Conservation (phyloP, 352 stramenopile genomes). For the Phytophthora pinifolia region DNA sequence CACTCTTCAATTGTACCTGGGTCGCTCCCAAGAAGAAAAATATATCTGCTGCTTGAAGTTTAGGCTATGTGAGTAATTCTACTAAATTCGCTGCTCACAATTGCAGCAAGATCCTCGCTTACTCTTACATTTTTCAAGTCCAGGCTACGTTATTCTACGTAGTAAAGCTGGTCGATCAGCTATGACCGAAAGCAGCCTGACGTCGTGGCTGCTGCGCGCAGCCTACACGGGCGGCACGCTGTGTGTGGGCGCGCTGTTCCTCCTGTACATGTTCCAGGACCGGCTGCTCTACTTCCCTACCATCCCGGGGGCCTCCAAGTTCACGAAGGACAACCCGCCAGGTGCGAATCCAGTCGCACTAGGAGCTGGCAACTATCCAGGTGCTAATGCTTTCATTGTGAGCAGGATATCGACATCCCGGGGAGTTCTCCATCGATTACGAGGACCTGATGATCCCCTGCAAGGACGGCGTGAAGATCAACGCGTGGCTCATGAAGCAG, state of each 20-base stretch:
- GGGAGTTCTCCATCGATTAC: conserved; percentile 88
- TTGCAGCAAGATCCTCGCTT: too few species aligned
- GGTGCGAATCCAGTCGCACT: conserved; percentile 27
- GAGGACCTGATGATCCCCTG: conserved; percentile 88
- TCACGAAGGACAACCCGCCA: conserved; percentile 80
- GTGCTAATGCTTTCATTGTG: conserved; percentile 7
- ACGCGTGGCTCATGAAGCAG: conserved; percentile 93
- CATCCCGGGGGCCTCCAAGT: conserved; percentile 74
- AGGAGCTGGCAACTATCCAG: background rate
- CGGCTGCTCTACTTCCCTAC: conserved; percentile 83
- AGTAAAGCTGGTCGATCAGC: background rate
- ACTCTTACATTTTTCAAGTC: conserved; percentile 7
- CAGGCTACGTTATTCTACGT: background rate
- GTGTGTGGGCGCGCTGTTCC: conserved; percentile 54
- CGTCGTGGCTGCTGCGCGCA: conserved; percentile 65
- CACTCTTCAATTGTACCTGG: conserved; percentile 15
- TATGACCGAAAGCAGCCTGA: conserved; percentile 47
- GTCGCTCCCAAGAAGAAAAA: too few species aligned
- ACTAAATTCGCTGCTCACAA: background rate
- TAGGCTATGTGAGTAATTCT: conserved; percentile 7
- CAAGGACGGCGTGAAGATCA: conserved; percentile 83
- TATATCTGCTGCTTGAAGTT: too few species aligned
- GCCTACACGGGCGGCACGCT: conserved; percentile 64
- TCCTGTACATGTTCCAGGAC: conserved; percentile 85
- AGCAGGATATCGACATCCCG: conserved; percentile 84